A percentile compares a stretch with the other conserved stretches of the same genome.
These are phyloP conservation scores for Tylopilus rubrobrunneus DNA, from an alignment of 768 basidiomycete genomes.

Conservation along the genomic window DNA sequence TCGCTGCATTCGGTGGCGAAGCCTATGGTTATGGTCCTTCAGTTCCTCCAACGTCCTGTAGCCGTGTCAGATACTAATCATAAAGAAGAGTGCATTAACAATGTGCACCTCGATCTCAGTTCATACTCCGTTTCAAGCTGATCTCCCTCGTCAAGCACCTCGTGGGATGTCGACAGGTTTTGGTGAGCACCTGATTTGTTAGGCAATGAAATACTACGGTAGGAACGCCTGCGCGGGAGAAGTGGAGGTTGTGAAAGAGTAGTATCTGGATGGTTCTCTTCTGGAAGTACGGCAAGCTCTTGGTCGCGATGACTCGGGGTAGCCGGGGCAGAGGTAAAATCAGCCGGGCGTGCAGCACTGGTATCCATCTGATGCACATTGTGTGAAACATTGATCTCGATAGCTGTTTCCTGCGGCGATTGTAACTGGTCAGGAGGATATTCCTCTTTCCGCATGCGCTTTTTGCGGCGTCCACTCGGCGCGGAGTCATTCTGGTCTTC, in stretches of 20 bases:
- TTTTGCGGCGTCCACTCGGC: slow-evolving; percentile 12
- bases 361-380: slow-evolving; percentile 5
- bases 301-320: slow-evolving; percentile 1
- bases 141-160: slow-evolving; percentile 45
- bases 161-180: slow-evolving; percentile 34
- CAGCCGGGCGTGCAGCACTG: slow-evolving; percentile 3
- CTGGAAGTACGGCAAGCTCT: slow-evolving; percentile 2
- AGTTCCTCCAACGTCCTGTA: slow-evolving; percentile 58
- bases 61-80: neutral
- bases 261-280: neutral
- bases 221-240: slow-evolving; percentile 5
- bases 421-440: slow-evolving; percentile 25
- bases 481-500: slow-evolving; percentile 35
- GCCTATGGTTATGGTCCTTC: slow-evolving; percentile 58
- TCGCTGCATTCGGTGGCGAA: slow-evolving; percentile 65
- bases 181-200: slow-evolving; percentile 15
- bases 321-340: neutral
- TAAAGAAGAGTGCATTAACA: neutral
- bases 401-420: slow-evolving; percentile 10
- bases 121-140: slow-evolving; percentile 54
- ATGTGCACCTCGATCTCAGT: slow-evolving; percentile 25
- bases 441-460: slow-evolving; percentile 15
- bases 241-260: neutral
- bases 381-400: slow-evolving; percentile 9
- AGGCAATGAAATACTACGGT: slow-evolving; percentile 37